A percentile compares a stretch with the other conserved stretches of the same genome.
Evolutionary conservation across 441 rosid species (phyloP).

Genomic region (Brassica balearica): DNA sequence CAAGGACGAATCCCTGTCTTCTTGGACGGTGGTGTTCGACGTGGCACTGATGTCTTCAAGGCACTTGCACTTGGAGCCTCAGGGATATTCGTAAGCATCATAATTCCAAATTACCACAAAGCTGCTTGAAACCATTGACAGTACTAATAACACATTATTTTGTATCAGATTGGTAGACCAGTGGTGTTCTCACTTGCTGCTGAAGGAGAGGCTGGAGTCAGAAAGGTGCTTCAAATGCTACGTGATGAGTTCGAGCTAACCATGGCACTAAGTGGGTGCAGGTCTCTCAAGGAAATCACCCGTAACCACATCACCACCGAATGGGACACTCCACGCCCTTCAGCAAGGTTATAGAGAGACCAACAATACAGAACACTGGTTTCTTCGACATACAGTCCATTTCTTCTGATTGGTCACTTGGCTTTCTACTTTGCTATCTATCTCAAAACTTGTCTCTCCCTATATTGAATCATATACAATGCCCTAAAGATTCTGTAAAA

Average conservation of each 20-base stretch:
- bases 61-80: conserved; percentile 99
- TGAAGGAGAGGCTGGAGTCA: conserved; percentile 86
- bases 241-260: conserved; percentile 94
- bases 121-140: conserved; percentile 9
- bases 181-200: conserved; percentile 89
- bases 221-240: conserved; percentile 87
- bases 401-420: conserved; percentile 21
- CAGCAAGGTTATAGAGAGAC: conserved; percentile 59
- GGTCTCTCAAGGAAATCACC: conserved; percentile 79
- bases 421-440: conserved; percentile 10
- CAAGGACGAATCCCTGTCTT: conserved; percentile 89
- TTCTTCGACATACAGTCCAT: background rate
- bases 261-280: conserved; percentile 95
- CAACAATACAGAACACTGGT: background rate
- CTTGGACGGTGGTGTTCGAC: conserved; percentile 92
- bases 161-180: conserved; percentile 61
- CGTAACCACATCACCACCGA: conserved; percentile 76
- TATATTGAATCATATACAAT: too few species aligned
- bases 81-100: conserved; percentile 82
- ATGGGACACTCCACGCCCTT: conserved; percentile 70
- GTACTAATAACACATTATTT: background rate
- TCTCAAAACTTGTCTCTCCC: conserved; percentile 34
- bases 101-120: background rate
- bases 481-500: conserved; percentile 36
- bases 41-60: conserved; percentile 97